Evolutionary conservation across 441 rosid species (phyloP).

Genomic region (Biscutella auriculata): DNA sequence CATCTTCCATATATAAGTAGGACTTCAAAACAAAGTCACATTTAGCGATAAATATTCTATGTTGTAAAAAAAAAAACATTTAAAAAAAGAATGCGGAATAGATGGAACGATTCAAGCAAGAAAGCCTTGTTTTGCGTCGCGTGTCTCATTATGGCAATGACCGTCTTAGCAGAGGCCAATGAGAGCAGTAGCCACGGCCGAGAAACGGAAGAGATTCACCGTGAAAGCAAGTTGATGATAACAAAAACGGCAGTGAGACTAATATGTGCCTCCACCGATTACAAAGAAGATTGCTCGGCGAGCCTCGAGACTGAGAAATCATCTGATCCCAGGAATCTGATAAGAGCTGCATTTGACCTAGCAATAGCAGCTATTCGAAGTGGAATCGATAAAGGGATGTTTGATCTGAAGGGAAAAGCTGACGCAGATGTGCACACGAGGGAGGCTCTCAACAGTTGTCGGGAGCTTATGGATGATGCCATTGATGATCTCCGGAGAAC

Average conservation of each 20-base stretch:
- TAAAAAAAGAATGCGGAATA: not conserved
- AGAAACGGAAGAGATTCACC: conserved; percentile 3
- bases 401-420: conserved; percentile 24
- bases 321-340: conserved; percentile 41
- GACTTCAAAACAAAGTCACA: not conserved
- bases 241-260: conserved; percentile 24
- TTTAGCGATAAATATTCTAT: not conserved
- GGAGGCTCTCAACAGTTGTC: conserved; percentile 45
- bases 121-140: conserved; percentile 6
- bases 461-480: conserved; percentile 39
- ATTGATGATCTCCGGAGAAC: conserved; percentile 46
- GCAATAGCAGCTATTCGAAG: conserved; percentile 32
- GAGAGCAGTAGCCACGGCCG: not conserved
- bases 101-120: conserved; percentile 6
- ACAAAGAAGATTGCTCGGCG: conserved; percentile 35
- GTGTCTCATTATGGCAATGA: conserved; percentile 7
- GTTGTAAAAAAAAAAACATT: not conserved
- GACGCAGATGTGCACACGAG: conserved; percentile 45
- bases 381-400: conserved; percentile 28
- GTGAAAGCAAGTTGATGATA: conserved; percentile 3
- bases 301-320: conserved; percentile 31
- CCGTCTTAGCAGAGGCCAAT: not conserved
- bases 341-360: conserved; percentile 34
- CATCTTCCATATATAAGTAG: conserved; percentile 8
- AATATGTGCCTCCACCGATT: conserved; percentile 65